Evolutionary conservation across 345 rosid species (phyloP).

Genomic region (Pistacia integerrima): DNA sequence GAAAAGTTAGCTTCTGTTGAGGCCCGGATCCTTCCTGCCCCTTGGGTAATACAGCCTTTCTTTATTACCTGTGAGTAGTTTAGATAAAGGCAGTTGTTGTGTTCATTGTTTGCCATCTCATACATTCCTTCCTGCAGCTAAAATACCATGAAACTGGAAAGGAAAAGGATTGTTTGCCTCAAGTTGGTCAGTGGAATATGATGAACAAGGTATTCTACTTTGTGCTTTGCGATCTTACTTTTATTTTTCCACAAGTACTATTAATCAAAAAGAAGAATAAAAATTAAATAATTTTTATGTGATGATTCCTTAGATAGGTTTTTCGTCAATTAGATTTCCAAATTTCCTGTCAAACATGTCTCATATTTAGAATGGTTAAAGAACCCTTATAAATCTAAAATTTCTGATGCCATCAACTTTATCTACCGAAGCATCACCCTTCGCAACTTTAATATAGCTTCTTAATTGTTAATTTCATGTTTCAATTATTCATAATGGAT

Average conservation of each 20-base stretch:
- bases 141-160: constrained; percentile 98
- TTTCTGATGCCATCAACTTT: background rate
- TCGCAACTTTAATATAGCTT: background rate
- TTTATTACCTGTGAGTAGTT: background rate
- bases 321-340: constrained; percentile 5
- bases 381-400: background rate
- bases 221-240: background rate
- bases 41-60: constrained; percentile 69
- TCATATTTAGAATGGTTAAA: background rate
- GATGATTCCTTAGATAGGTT: background rate
- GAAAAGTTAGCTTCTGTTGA: constrained; percentile 93
- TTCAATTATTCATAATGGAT: background rate
- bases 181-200: constrained; percentile 99
- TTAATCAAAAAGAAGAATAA: background rate
- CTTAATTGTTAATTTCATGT: background rate
- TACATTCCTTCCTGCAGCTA: constrained; percentile 52
- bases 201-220: constrained; percentile 78
- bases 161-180: constrained; percentile 96
- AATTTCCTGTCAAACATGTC: background rate
- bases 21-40: constrained; percentile 99
- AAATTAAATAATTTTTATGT: background rate
- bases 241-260: background rate
- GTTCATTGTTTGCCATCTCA: constrained; percentile 15
- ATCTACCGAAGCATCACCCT: background rate
- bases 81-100: background rate